Evolutionary conservation across 2,329 filamentous ascomycete genomes (phyloP).

Genomic region (Fusarium tanahbumbuense): DNA sequence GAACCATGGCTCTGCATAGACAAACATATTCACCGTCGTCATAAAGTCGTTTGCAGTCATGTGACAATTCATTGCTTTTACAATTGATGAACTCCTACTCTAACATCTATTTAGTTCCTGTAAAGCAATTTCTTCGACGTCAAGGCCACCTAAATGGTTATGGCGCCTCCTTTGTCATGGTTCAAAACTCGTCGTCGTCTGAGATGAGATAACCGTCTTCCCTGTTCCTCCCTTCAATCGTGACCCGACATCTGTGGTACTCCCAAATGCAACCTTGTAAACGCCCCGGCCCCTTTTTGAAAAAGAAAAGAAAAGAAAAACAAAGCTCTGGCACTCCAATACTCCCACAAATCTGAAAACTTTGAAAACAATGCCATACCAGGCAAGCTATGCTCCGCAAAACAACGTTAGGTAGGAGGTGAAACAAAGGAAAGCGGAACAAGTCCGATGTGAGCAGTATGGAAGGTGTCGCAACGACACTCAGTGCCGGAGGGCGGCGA

Average conservation of each 20-base stretch:
- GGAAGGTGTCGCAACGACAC: background rate
- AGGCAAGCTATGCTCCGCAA: slow-evolving; percentile 32
- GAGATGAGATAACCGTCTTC: slow-evolving; percentile 2
- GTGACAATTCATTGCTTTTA: slow-evolving; percentile 29
- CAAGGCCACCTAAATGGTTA: slow-evolving; percentile 1
- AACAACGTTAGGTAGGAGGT: slow-evolving; percentile 22
- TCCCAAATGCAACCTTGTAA: slow-evolving; percentile 23
- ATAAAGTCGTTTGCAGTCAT: slow-evolving; percentile 8
- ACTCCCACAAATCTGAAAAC: slow-evolving; percentile 35
- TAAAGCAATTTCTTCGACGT: slow-evolving; percentile 10
- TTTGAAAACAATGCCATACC: slow-evolving; percentile 30
- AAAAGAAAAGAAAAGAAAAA: slow-evolving; percentile 3
- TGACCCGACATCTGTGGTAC: slow-evolving; percentile 6
- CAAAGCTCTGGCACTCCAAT: slow-evolving; percentile 39
- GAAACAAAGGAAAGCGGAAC: slow-evolving; percentile 23
- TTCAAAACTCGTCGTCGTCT: slow-evolving; percentile 5
- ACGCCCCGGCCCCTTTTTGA: slow-evolving; percentile 23
- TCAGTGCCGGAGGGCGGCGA: background rate
- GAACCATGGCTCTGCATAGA: background rate
- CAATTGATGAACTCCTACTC: slow-evolving; percentile 39
- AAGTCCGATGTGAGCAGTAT: background rate
- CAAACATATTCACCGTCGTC: background rate
- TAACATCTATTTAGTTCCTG: slow-evolving; percentile 37
- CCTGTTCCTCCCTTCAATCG: slow-evolving; percentile 20
- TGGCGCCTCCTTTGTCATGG: slow-evolving; percentile 13